Conservation (phyloP, 2,329 filamentous ascomycete genomes). For the Fusarium aywerte region DNA sequence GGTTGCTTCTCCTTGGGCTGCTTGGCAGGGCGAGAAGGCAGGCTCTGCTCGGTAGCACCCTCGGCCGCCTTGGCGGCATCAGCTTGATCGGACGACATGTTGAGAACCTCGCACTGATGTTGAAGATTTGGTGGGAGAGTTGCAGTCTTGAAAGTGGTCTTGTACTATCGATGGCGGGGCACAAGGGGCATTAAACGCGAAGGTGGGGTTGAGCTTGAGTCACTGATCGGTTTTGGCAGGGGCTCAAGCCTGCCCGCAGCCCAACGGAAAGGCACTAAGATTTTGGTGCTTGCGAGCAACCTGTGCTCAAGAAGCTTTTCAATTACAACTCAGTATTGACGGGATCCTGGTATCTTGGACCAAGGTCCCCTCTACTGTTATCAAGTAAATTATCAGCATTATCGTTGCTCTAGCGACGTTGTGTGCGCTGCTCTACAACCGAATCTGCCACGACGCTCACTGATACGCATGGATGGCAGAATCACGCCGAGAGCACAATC, state of each 20-base stretch:
- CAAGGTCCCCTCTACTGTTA: background rate
- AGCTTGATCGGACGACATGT: conserved; percentile 54
- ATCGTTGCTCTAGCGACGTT: background rate
- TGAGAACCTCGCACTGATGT: conserved; percentile 35
- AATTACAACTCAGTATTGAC: background rate
- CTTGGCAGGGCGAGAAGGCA: conserved; percentile 53
- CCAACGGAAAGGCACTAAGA: background rate
- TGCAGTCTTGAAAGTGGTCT: conserved; percentile 36
- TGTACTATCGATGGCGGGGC: conserved; percentile 43
- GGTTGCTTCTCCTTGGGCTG: conserved; percentile 51
- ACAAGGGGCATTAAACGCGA: conserved; percentile 49
- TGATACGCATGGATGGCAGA: background rate
- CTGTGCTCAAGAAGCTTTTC: background rate
- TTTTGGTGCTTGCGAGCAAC: background rate
- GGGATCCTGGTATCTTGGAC: background rate
- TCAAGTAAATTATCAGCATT: background rate
- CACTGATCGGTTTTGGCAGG: conserved; percentile 38
- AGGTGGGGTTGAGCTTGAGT: conserved; percentile 51
- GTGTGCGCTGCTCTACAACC: background rate
- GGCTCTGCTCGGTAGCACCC: conserved; percentile 49
- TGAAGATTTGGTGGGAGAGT: conserved; percentile 42
- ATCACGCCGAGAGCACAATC: background rate
- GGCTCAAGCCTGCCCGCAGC: conserved; percentile 1
- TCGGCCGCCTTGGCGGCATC: conserved; percentile 51
- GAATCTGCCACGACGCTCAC: background rate